Evolutionary conservation across 75 land plant genomes (phyloP).

Genomic region (Cupressus sempervirens): DNA sequence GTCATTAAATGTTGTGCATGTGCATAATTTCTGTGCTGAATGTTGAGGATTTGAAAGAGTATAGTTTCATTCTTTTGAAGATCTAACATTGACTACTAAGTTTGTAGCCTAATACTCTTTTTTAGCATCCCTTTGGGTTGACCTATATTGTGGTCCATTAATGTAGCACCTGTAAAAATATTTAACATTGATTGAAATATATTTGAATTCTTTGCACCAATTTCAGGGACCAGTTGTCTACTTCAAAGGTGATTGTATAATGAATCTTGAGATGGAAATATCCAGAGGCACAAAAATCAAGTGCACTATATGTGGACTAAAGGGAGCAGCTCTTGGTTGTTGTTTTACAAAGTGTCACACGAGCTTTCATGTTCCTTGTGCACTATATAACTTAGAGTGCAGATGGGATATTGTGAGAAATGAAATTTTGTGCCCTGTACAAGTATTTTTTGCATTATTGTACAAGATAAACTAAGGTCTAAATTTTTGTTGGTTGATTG

Average conservation of each 20-base stretch:
- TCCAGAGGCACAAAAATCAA: constrained; percentile 66
- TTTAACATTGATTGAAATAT: not conserved
- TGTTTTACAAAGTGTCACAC: constrained; percentile 53
- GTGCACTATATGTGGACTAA: constrained; percentile 63
- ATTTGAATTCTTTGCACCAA: not conserved
- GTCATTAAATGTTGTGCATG: constrained; percentile 45
- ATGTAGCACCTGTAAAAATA: not conserved
- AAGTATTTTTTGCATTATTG: not conserved
- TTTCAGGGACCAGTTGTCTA: constrained; percentile 80
- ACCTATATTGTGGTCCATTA: not conserved
- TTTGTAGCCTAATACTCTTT: not conserved
- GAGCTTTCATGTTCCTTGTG: constrained; percentile 88
- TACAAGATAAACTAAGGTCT: not conserved
- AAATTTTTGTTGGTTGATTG: not conserved
- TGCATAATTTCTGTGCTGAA: constrained; percentile 67
- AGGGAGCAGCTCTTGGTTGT: constrained; percentile 94
- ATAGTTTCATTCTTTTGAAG: not conserved
- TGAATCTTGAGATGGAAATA: constrained; percentile 64
- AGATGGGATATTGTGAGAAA: constrained; percentile 70
- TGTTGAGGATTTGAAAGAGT: constrained; percentile 42
- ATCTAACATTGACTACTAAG: not conserved
- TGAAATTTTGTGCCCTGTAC: not conserved
- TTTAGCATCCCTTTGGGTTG: not conserved
- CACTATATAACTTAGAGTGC: constrained; percentile 38
- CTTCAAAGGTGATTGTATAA: constrained; percentile 48